Conservation (phyloP, 345 rosid genomes). For the Cardamine chenopodiifolia region DNA sequence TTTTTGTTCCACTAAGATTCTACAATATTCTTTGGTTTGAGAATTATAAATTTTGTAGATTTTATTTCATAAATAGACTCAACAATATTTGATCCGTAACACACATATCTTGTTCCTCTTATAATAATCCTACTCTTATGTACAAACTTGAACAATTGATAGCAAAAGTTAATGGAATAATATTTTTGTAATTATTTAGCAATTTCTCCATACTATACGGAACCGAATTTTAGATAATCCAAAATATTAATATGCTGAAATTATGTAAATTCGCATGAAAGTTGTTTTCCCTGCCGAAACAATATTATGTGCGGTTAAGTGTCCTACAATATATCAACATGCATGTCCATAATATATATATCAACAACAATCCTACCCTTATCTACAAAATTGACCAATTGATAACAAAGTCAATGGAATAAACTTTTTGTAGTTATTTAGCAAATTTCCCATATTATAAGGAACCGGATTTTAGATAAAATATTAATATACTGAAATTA, state of each 20-base stretch:
- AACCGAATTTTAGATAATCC: background rate
- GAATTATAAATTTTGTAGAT: no score
- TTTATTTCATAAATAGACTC: no score
- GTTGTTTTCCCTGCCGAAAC: no score
- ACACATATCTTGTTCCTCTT: no score
- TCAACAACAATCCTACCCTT: background rate
- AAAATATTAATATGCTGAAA: background rate
- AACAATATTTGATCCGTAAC: no score
- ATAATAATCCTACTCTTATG: no score
- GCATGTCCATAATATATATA: no score
- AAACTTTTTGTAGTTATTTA: background rate
- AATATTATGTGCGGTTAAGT: no score
- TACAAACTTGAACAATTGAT: background rate
- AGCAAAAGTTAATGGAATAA: background rate
- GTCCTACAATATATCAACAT: no score
- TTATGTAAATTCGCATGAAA: background rate
- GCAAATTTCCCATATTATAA: background rate
- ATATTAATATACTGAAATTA: background rate
- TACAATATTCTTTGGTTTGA: no score
- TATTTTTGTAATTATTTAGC: background rate
- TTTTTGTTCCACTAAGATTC: no score
- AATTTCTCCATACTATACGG: background rate
- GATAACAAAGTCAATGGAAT: constrained; percentile 2
- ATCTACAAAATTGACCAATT: constrained; percentile 14
- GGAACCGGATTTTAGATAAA: background rate